Evolutionary conservation across 1,139 yeast species (phyloP).

Genomic region (Magnusiomyces suaveolens): DNA sequence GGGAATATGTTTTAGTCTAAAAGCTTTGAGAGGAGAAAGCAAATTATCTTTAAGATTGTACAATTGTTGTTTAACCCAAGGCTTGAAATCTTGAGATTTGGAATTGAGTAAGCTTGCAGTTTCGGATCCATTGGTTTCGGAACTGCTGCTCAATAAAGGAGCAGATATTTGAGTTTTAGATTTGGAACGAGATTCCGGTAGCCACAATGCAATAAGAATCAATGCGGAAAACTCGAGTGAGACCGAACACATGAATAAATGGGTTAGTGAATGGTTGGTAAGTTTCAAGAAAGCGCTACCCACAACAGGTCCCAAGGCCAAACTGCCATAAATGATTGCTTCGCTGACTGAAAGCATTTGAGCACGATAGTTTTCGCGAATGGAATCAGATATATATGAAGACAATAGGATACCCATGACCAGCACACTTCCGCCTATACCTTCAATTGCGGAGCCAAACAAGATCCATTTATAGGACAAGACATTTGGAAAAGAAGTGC

Average conservation of each 20-base stretch:
- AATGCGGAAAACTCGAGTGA: conserved; percentile 24
- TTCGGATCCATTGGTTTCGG: not conserved
- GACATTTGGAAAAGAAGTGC: conserved; percentile 24
- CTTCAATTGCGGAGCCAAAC: conserved; percentile 36
- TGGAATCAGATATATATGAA: conserved; percentile 58
- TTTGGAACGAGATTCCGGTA: conserved; percentile 49
- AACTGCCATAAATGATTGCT: conserved; percentile 51
- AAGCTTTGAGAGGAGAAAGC: conserved; percentile 40
- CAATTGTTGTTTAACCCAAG: conserved; percentile 2
- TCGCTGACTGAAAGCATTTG: conserved; percentile 46
- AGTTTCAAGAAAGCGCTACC: conserved; percentile 38
- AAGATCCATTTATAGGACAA: conserved; percentile 34
- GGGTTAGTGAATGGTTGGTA: conserved; percentile 23
- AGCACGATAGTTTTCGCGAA: conserved; percentile 45
- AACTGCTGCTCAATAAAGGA: conserved; percentile 3
- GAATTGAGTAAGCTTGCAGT: too few relatives aligned
- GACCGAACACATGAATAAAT: conserved; percentile 25
- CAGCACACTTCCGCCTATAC: conserved; percentile 48
- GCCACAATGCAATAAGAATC: conserved; percentile 32
- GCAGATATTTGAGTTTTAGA: conserved; percentile 39
- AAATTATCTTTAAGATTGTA: conserved; percentile 17
- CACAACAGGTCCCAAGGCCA: conserved; percentile 54
- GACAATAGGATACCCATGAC: conserved; percentile 44
- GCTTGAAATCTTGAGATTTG: too few relatives aligned
- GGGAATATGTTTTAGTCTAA: conserved; percentile 32